A percentile compares a stretch with the other conserved stretches of the same genome.
phyloP scores from a whole-genome alignment of 2,329 filamentous ascomycete genomes.

The Plectosphaerella plurivora region DNA sequence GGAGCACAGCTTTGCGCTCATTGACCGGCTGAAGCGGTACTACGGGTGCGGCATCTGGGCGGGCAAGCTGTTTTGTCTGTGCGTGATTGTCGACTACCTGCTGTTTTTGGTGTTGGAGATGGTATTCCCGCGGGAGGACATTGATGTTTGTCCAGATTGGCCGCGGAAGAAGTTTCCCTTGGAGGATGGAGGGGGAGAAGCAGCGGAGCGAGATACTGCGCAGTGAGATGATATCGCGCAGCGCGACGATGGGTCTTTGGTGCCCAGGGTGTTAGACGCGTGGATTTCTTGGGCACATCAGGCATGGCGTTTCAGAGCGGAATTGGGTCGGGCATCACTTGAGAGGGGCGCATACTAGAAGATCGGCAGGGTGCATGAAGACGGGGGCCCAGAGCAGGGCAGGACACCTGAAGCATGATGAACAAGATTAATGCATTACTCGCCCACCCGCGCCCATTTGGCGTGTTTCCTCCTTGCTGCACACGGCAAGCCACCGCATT shows the following conservation, averaged over 20 bases:
- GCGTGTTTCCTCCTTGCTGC: background rate
- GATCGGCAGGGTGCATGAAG: background rate
- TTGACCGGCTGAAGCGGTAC: slow-evolving; percentile 91
- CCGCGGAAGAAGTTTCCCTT: slow-evolving; percentile 63
- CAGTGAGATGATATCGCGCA: background rate
- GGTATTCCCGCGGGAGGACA: slow-evolving; percentile 76
- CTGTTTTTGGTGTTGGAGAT: slow-evolving; percentile 86
- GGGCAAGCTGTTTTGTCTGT: slow-evolving; percentile 93
- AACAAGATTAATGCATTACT: slow-evolving; percentile 1
- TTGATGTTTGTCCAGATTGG: slow-evolving; percentile 90
- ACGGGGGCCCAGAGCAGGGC: no score
- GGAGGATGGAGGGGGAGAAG: slow-evolving; percentile 11
- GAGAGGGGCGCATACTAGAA: background rate
- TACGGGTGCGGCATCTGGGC: slow-evolving; percentile 99
- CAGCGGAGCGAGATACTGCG: slow-evolving; percentile 2
- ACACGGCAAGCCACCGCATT: no score
- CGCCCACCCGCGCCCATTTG: background rate
- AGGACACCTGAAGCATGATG: background rate
- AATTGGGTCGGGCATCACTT: background rate
- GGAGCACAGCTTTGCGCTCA: slow-evolving; percentile 83
- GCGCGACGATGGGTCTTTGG: background rate
- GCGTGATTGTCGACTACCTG: slow-evolving; percentile 89
- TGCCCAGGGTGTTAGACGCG: background rate
- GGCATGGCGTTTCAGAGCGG: background rate
- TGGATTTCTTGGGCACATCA: background rate